Base-by-base conservation (phyloP, 371 early-diverging fungal genomes). In the Mucor irregularis region DNA sequence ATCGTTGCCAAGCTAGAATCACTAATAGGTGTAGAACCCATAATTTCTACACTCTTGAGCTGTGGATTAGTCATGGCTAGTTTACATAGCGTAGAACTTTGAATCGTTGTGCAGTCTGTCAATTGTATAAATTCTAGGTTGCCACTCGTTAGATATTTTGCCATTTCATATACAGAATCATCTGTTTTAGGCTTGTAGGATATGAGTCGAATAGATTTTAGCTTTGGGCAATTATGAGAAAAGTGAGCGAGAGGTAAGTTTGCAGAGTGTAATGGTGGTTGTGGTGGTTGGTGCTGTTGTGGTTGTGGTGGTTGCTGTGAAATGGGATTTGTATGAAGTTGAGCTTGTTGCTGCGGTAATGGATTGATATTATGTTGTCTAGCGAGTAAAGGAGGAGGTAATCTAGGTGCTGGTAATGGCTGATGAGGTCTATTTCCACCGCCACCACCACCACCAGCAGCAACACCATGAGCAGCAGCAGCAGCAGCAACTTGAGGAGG, bases 131-230 rank as follows among this genome's bases (percentile, higher is more conserved):
- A 58, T 26, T 73, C 67, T 33, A 77, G 51, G 6, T 58, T 49
- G 5, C 72, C 69, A 4, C 61, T 63, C 28, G 49, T 62, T 44
- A 77, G 51, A 44, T 69, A 74, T 50, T 77, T 77, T 0, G 78
- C 78, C 70, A 77, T 69, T 53, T 77, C 78, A 45, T 77, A 77
- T 7, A 77, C 64, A 6, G 78, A 68, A 38, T 77, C 78, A 30
- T 77, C 78, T 16, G 67, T 71, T 44, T 68, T 71, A 8, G 78
- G 78, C n/a, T 61, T 61, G 46, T 77, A 77, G 2, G 74, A 67
- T n/a, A 55, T 59, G 17, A 77, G 62, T 30, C 61, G 67, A 29
- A 77, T 68, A 2, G 67, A 59, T 33, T 64, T 64, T 16, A 77
- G 50, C 30, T 59, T 58, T n/a, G 49, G 64, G 29, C 78, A 77